A percentile compares a stretch with the other conserved stretches of the same genome.
Evolutionary conservation across 192 early-diverging fungal genomes (phyloP).

Genomic region (Coemansia sp.): DNA sequence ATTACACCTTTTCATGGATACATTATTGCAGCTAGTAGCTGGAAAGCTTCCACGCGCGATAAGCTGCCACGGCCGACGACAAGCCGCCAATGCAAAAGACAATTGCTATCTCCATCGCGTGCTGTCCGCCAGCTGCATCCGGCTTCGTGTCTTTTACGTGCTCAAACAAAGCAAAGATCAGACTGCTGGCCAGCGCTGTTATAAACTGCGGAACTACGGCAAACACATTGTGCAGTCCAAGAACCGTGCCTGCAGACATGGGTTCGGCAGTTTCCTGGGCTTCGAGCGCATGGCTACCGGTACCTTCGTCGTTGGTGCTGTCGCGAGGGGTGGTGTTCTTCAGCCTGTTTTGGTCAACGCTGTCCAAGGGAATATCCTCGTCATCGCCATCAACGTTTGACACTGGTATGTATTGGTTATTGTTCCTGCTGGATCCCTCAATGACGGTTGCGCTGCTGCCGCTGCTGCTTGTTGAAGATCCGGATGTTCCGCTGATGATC

Average conservation of each 20-base stretch:
- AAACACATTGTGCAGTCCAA: conserved; percentile 97
- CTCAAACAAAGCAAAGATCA: conserved; percentile 72
- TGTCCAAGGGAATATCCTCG: conserved; percentile 35
- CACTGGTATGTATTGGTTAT: background rate
- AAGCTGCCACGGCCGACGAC: conserved; percentile 29
- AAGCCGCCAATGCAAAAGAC: conserved; percentile 47
- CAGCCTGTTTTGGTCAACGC: conserved; percentile 2
- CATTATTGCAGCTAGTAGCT: background rate
- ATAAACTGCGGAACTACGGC: conserved; percentile 92
- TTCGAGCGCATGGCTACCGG: background rate
- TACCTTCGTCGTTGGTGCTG: conserved; percentile 5
- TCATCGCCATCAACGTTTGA: background rate
- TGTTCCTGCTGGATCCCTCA: background rate
- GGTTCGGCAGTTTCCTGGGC: background rate
- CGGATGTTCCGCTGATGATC: conserved; percentile 17
- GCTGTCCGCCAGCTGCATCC: conserved; percentile 20
- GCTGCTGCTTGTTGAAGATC: background rate
- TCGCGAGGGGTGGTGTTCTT: background rate
- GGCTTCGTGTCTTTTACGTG: conserved; percentile 19
- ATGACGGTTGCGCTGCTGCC: background rate
- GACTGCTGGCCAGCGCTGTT: conserved; percentile 72
- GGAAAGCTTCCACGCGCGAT: conserved; percentile 38
- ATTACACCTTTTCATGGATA: no score
- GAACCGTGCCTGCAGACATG: conserved; percentile 70
- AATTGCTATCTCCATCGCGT: conserved; percentile 42